phyloP scores from a whole-genome alignment of 352 stramenopile genomes.

The Pythium inflatum region DNA sequence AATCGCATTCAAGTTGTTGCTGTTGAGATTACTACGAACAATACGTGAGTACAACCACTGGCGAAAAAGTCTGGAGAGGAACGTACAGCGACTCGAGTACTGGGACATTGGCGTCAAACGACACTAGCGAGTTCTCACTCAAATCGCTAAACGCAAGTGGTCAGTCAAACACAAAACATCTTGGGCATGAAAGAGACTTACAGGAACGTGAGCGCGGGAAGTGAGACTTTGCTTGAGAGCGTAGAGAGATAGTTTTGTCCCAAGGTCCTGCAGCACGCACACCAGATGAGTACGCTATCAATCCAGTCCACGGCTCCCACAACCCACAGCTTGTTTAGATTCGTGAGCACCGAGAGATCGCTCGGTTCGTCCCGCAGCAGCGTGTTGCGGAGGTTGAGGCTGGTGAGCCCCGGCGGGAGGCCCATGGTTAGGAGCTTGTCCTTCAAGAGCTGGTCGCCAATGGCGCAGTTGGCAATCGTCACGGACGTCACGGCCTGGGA shows the following conservation, averaged over 20 bases:
- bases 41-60: too few relatives aligned
- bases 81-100: neutral
- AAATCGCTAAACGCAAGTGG: too few relatives aligned
- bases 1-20: neutral
- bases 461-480: neutral
- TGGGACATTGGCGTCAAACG: neutral
- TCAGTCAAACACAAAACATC: too few relatives aligned
- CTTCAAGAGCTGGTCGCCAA: neutral
- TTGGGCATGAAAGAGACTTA: too few relatives aligned
- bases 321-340: neutral
- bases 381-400: neutral
- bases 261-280: neutral
- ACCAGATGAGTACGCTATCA: neutral
- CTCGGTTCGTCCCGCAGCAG: neutral
- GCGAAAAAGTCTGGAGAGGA: neutral
- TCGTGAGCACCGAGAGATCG: neutral
- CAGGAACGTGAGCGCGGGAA: too few relatives aligned
- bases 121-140: neutral
- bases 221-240: neutral
- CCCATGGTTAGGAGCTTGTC: neutral
- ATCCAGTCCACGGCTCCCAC: neutral
- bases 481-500: neutral
- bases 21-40: neutral
- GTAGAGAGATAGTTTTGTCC: neutral
- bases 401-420: neutral